Conservation (phyloP, 73 alveolate species). For the Stentor coeruleus region DNA sequence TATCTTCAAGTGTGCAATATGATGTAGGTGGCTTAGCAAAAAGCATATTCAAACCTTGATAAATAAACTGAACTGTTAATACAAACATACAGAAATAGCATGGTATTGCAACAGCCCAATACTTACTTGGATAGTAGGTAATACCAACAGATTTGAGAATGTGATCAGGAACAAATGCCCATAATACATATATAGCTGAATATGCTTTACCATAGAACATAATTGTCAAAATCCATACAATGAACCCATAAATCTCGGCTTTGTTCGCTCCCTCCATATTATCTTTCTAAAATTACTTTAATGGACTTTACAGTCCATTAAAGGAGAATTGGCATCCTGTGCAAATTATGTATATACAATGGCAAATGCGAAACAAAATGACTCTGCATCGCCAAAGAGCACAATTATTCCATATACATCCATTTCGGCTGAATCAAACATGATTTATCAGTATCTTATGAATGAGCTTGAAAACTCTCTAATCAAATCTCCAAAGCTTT, state of each 20-base stretch:
- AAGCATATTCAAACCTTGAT: slow-evolving; percentile 40
- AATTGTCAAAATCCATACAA: slow-evolving; percentile 47
- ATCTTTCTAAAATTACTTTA: too few species aligned
- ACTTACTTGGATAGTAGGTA: slow-evolving; percentile 41
- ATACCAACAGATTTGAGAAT: slow-evolving; percentile 37
- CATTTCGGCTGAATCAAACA: too few species aligned
- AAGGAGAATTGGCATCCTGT: too few species aligned
- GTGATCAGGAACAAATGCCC: slow-evolving; percentile 48
- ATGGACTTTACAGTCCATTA: too few species aligned
- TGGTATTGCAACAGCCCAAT: slow-evolving; percentile 55
- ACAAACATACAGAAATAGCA: slow-evolving; percentile 30
- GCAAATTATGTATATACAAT: too few species aligned
- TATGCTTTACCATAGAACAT: slow-evolving; percentile 20
- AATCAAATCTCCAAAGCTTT: not conserved
- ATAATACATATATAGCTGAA: slow-evolving; percentile 32
- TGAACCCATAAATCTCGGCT: slow-evolving; percentile 48
- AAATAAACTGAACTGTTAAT: slow-evolving; percentile 33
- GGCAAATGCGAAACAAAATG: too few species aligned
- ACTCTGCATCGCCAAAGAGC: too few species aligned
- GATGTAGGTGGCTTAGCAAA: slow-evolving; percentile 29
- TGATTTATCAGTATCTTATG: not conserved
- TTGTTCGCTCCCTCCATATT: slow-evolving; percentile 17
- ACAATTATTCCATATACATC: too few species aligned
- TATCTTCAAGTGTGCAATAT: slow-evolving; percentile 37
- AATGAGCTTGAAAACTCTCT: not conserved